phyloP scores from a whole-genome alignment of 108 stramenopile genomes.

The Fragilaria crotonensis region DNA sequence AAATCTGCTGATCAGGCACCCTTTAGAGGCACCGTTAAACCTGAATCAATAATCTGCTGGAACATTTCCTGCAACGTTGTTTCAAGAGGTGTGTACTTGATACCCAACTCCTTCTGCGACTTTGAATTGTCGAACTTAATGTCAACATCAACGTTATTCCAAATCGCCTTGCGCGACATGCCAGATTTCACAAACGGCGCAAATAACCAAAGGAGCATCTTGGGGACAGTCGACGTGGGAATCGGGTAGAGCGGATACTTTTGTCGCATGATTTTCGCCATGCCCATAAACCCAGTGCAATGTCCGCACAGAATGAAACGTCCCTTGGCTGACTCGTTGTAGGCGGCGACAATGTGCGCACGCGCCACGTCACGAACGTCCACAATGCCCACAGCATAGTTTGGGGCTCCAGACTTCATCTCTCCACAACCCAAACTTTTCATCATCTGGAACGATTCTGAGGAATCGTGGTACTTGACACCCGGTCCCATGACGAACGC shows the following conservation, averaged over 20 bases:
- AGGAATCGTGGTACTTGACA: conserved; percentile 11
- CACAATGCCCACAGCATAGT: conserved; percentile 6
- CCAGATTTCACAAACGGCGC: too few species aligned
- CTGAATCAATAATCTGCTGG: too few species aligned
- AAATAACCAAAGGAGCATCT: conserved; percentile 2
- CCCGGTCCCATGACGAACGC: conserved; percentile 16
- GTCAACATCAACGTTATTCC: too few species aligned
- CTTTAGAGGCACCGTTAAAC: too few species aligned
- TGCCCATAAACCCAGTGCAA: conserved; percentile 1
- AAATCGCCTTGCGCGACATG: too few species aligned
- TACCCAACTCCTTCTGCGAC: too few species aligned
- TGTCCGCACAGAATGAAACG: conserved; percentile 9
- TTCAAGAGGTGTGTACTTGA: too few species aligned
- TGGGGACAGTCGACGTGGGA: conserved; percentile 6
- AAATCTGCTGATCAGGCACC: too few species aligned
- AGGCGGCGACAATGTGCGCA: conserved; percentile 18
- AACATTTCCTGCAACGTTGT: too few species aligned
- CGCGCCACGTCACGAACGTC: conserved; percentile 22
- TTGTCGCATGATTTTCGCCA: background rate
- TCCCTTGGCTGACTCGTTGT: background rate
- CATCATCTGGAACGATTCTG: conserved; percentile 8
- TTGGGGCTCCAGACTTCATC: background rate
- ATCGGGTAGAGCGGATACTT: conserved; percentile 4
- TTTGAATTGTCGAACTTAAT: too few species aligned
- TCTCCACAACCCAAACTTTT: conserved; percentile 2